Evolutionary conservation across 169 alveolate genomes (phyloP), one percentile per base, ranked within the genome.

Genomic region (Cryptosporidium tyzzeri): DNA sequence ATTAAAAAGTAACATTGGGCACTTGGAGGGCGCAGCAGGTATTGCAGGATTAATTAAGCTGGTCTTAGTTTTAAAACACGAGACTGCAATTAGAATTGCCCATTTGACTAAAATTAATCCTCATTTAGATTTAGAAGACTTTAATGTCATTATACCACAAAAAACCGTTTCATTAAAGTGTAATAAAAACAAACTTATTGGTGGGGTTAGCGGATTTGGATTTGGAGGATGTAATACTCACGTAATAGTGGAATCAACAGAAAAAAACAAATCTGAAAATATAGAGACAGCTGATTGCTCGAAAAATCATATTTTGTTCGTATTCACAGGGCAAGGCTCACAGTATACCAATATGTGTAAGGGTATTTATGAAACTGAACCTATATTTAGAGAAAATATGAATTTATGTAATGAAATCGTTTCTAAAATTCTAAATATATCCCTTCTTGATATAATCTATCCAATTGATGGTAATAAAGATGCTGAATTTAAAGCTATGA

Each of bases 11-110:
- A 94, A 94, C 84, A 91, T 94, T 62, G 96, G 96, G 6, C 96
- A 94, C 65, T 85, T 93, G 69, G 96, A 94, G 69, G 95, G 95
- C 2, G 95, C 95, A 9, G 95, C 95, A 23, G 95, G 95, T 18
- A 92, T 93, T 69, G 94, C 94, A 0, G 94, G 95, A 3, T 51
- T 92, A 21, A 91, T 93, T 29, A 93, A 93, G 73, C 92, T 92
- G 16, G 75, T 92, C 18, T 89, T 93, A 3, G 85, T 91, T 59
- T 84, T 93, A 35, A 84, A 84, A 33, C 51, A 91, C 53, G 91
- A 92, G 39, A 89, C 53, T 41, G 91, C 92, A 35, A 95, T 96
- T 23, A 95, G 94, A 6, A 93, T 92, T 86, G 91, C 93, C 48
- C 95, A 92, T 35, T 89, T 94, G 75, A 92, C 91, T 23, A 84